Evolutionary conservation across 768 basidiomycete species (phyloP), one percentile per base, ranked within the genome.

Genomic region (Kwoniella sp.): DNA sequence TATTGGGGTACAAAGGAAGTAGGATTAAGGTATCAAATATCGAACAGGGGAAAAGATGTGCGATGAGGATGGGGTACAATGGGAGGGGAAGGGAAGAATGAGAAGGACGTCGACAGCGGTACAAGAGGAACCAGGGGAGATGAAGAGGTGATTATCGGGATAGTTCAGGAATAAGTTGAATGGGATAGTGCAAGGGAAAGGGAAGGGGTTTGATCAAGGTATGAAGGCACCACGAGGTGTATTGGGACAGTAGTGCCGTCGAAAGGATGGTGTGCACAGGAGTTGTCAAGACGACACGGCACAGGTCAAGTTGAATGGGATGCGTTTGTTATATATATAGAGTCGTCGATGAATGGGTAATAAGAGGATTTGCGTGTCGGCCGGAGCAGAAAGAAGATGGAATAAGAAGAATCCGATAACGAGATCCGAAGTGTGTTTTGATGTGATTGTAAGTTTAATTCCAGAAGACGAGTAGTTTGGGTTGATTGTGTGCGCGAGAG

Each of bases 351-450:
- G 40, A 44, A 44, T 19, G 40, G 40, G 40, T 15, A 8, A 24
- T 4, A 50, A 50, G 48, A 50, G 21, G 24, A 24, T 24, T 44
- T 44, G 17, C 17, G 40, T 19, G 26, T 40, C 58, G 58, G 58
- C 33, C 58, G 58, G 58, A 60, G 36, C 50, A 60, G 49, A 51
- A 21, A 53, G 58, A 60, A 60, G 50, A 44, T 12, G 52, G 22
- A n/a, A 12, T 29, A 2, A 29, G 2, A 30, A 53, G 27, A 26
- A 30, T 5, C n/a, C 12, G 27, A 53, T 26, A 53, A 53, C 26
- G 30, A 21, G 52, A 53, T 53, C 52, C 26, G 30, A 52, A 26
- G 12, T 52, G 33, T 33, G 13, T n/a, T n/a, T n/a, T n/a, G n/a
- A n/a, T n/a, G n/a, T n/a, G n/a, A n/a, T n/a, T n/a, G n/a, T 33